phyloP scores from a whole-genome alignment of 2,329 filamentous ascomycete genomes.

The Arthrinium phaeospermum region DNA sequence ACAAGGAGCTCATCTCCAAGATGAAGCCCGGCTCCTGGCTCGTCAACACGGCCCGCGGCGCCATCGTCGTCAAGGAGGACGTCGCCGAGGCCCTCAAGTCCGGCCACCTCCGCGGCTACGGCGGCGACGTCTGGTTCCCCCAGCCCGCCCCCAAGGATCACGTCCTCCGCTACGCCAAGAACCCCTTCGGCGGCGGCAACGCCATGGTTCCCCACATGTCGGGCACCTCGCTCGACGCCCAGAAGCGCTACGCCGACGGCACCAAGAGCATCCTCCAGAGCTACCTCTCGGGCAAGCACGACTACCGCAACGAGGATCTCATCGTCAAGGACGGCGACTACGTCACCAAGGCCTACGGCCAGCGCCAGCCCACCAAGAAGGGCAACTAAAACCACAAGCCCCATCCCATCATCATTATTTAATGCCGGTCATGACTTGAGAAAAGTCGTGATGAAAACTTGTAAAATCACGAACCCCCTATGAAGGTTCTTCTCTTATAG shows the following conservation, averaged over 20 bases:
- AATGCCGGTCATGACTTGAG: not conserved
- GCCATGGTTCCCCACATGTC: slow-evolving; percentile 99
- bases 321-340: slow-evolving; percentile 92
- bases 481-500: not conserved
- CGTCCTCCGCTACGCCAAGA: slow-evolving; percentile 88
- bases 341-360: slow-evolving; percentile 91
- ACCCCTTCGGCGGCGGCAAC: slow-evolving; percentile 95
- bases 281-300: slow-evolving; percentile 85
- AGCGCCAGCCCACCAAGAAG: slow-evolving; percentile 71
- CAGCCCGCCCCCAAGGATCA: slow-evolving; percentile 96
- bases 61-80: slow-evolving; percentile 99
- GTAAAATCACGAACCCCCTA: not conserved
- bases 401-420: not conserved
- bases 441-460: not conserved
- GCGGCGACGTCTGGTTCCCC: slow-evolving; percentile 93
- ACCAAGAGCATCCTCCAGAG: slow-evolving; percentile 89
- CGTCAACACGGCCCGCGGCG: slow-evolving; percentile 97
- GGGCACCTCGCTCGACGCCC: slow-evolving; percentile 96
- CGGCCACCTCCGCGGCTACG: slow-evolving; percentile 90
- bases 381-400: not conserved
- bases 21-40: slow-evolving; percentile 99
- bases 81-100: slow-evolving; percentile 91
- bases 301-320: slow-evolving; percentile 89
- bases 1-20: slow-evolving; percentile 98
- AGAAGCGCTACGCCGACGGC: slow-evolving; percentile 87